Percentiles rank a stretch among this genome's conserved stretches.
These are phyloP conservation scores for Lichtheimia corymbifera DNA, from an alignment of 371 early-diverging fungal genomes.

Conservation along the genomic window DNA sequence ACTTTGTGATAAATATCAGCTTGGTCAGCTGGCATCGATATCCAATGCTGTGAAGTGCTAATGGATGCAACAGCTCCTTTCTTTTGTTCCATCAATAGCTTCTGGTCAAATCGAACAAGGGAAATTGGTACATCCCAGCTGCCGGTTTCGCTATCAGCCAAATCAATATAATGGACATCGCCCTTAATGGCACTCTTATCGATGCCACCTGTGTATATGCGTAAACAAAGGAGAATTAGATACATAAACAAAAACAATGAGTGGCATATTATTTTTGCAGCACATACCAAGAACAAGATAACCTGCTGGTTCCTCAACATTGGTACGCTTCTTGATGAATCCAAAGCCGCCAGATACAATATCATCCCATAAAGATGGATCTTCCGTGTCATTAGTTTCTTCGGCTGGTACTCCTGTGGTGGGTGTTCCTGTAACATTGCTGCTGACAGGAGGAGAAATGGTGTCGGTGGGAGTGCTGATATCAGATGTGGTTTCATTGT, in stretches of 20 bases:
- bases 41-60: constrained; percentile 35
- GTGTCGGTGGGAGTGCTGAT: background rate
- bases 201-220: constrained; percentile 33
- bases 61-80: constrained; percentile 39
- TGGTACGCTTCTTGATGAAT: constrained; percentile 25
- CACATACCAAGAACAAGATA: constrained; percentile 36
- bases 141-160: constrained; percentile 31
- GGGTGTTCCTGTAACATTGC: background rate
- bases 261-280: background rate
- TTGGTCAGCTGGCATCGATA: constrained; percentile 43
- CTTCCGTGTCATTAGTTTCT: background rate
- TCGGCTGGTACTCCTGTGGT: background rate
- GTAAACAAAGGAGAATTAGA: background rate
- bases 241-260: background rate
- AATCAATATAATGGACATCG: constrained; percentile 31
- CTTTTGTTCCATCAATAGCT: constrained; percentile 31
- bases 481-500: background rate
- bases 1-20: constrained; percentile 43
- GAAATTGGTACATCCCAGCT: constrained; percentile 48
- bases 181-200: constrained; percentile 39
- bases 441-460: background rate
- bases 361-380: background rate
- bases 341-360: constrained; percentile 38
- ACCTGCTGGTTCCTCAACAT: constrained; percentile 28
- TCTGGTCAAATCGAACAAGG: constrained; percentile 34